Percentiles rank a stretch among this genome's conserved stretches.
Conservation (phyloP, 2,329 filamentous ascomycete genomes). For the Fonsecaea monophora region DNA sequence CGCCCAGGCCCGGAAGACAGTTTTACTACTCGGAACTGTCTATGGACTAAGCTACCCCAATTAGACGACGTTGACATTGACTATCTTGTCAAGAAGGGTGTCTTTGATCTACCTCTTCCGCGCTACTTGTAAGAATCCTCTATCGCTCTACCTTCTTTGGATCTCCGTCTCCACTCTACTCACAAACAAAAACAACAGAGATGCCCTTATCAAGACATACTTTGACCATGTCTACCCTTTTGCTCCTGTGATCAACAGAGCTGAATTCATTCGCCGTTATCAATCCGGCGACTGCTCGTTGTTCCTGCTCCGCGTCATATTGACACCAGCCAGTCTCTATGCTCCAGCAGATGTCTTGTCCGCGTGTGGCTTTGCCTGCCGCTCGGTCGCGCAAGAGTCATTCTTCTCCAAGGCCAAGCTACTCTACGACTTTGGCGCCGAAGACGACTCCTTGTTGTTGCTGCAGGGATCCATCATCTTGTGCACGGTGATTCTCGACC, state of each 20-base stretch:
- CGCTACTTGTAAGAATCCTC: conserved; percentile 37
- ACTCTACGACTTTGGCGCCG: conserved; percentile 39
- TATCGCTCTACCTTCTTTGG: conserved; percentile 16
- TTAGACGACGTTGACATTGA: conserved; percentile 40
- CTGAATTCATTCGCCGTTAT: conserved; percentile 39
- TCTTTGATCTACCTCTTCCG: conserved; percentile 40
- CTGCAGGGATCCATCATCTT: conserved; percentile 41
- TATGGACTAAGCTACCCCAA: conserved; percentile 37
- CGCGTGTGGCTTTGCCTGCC: conserved; percentile 39
- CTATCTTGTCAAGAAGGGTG: conserved; percentile 41
- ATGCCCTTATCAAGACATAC: conserved; percentile 39
- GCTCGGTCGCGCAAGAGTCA: conserved; percentile 39
- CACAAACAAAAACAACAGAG: conserved; percentile 33
- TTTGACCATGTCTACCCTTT: conserved; percentile 41
- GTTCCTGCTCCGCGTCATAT: conserved; percentile 39
- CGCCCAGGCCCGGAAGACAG: conserved; percentile 34
- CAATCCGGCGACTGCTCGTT: conserved; percentile 40
- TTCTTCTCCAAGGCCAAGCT: conserved; percentile 41
- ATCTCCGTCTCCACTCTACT: conserved; percentile 31
- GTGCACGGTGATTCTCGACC: conserved; percentile 40
- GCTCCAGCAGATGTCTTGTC: conserved; percentile 39
- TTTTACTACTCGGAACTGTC: conserved; percentile 38
- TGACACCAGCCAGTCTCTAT: conserved; percentile 39
- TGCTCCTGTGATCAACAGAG: conserved; percentile 38
- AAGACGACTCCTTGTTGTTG: conserved; percentile 39